These are phyloP conservation scores for Sphaceloma murrayae DNA, from an alignment of 2,329 filamentous ascomycete genomes.

Conservation along the genomic window DNA sequence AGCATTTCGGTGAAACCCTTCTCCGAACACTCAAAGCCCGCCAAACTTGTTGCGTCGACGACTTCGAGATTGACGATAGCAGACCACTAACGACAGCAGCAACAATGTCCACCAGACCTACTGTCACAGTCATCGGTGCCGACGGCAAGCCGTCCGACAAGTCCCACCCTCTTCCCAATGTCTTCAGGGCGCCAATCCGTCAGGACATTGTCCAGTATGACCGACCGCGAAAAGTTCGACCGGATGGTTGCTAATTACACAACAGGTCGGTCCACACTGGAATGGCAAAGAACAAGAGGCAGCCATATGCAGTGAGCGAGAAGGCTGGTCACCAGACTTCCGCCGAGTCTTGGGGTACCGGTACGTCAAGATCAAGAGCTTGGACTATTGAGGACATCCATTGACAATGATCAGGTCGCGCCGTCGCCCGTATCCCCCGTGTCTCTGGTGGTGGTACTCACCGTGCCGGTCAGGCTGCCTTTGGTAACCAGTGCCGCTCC, in stretches of 20 bases:
- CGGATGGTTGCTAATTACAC: constrained; percentile 23
- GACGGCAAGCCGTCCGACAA: constrained; percentile 86
- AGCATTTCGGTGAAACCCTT: constrained; percentile 6
- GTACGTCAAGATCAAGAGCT: too few species aligned
- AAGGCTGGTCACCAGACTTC: constrained; percentile 99
- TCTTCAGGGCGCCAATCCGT: constrained; percentile 96
- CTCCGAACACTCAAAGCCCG: not conserved
- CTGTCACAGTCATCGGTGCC: constrained; percentile 92
- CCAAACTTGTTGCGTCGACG: constrained; percentile 7
- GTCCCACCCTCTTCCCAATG: constrained; percentile 86
- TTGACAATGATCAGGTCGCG: too few species aligned
- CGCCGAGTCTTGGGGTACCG: constrained; percentile 99
- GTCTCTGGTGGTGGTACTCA: constrained; percentile 99
- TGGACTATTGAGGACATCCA: too few species aligned
- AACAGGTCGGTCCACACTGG: constrained; percentile 76
- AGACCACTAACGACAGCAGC: constrained; percentile 19
- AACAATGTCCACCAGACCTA: constrained; percentile 90
- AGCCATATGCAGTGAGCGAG: constrained; percentile 99
- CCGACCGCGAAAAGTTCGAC: constrained; percentile 16
- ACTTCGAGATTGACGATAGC: constrained; percentile 11
- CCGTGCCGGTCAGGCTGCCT: constrained; percentile 98
- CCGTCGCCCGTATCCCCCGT: constrained; percentile 99
- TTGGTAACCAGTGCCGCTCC: constrained; percentile 99
- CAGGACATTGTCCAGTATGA: constrained; percentile 96
- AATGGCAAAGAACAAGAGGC: constrained; percentile 99